phyloP scores from a whole-genome alignment of 768 basidiomycete species.

The Lentinula detonsa region DNA sequence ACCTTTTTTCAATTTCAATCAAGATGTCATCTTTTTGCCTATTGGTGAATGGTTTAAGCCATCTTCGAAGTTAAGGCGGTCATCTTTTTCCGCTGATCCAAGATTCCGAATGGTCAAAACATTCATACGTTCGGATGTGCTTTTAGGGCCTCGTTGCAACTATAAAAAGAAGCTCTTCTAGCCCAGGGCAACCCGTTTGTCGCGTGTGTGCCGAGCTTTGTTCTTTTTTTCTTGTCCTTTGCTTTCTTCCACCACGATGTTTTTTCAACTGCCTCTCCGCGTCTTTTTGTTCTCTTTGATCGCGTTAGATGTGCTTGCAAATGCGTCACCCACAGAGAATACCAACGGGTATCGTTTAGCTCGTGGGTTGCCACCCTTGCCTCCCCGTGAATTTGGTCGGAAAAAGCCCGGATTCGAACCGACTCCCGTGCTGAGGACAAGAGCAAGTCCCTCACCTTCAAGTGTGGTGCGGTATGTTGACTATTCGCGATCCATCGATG shows the following conservation, averaged over 20 bases:
- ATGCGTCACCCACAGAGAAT: background rate
- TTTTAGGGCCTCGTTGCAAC: background rate
- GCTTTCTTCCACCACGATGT: background rate
- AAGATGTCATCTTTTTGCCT: background rate
- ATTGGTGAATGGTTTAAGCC: no score
- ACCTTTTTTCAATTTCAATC: background rate
- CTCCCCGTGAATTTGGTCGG: conserved; percentile 21
- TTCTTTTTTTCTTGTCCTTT: background rate
- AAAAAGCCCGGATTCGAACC: conserved; percentile 22
- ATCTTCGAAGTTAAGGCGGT: background rate
- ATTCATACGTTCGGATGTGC: background rate
- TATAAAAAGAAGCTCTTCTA: conserved; percentile 1
- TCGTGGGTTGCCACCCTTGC: conserved; percentile 5
- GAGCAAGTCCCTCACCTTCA: background rate
- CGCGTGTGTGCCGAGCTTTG: background rate
- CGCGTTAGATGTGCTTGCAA: background rate
- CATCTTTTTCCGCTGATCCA: background rate
- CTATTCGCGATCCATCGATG: background rate
- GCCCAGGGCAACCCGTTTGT: background rate
- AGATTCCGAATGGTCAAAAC: background rate
- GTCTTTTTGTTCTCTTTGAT: background rate
- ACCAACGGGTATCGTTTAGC: conserved; percentile 5
- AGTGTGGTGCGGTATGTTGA: background rate
- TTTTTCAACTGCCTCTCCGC: background rate
- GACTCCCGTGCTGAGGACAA: conserved; percentile 15